Evolutionary conservation across 2,329 filamentous ascomycete species (phyloP), one percentile per base, ranked within the genome.

Genomic region (Alternaria longipes): DNA sequence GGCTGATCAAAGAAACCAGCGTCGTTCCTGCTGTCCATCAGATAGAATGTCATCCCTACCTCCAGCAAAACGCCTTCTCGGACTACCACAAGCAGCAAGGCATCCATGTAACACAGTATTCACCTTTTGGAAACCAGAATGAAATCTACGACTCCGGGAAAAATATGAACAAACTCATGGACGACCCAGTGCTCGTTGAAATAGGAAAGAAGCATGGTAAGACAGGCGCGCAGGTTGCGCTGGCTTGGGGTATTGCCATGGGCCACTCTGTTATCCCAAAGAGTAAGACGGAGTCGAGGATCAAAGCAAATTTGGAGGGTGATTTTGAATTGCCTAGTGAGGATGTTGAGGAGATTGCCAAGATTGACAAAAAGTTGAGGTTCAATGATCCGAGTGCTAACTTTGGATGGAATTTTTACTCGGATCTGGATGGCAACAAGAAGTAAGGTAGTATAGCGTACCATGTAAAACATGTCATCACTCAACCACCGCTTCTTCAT

Each of bases 231-330:
- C 92, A 97, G 84, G 85, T 97, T 28, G 85, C 97, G 63, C 85
- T 97, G 68, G 87, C 93, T 71, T 97, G 93, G 93, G 88, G 92
- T 22, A 96, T 93, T 16, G 92, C 96, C 84, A 66, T 71, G 56
- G 74, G 74, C 0, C 68, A 70, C 16, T 75, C 71, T 28, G 74
- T 77, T n/a, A 74, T 77, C 56, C 74, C 75, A 8, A 78, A 77
- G 64, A 69, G 62, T 1, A 76, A 77, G 66, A 77, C 74, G 1
- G 70, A 75, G 59, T 54, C 46, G 16, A 62, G 74, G 11, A 78
- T 78, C 52, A 61, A 63, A 64, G 50, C 67, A 22, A 78, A 78
- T 47, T 44, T 77, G 1, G 71, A 74, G 54, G 87, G 93, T 74
- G 91, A 90, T 54, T 94, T 90, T 86, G 82, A 86, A 59, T 80